Base-by-base conservation (phyloP, 192 early-diverging fungal genomes). In the Allomyces macrogynus region DNA sequence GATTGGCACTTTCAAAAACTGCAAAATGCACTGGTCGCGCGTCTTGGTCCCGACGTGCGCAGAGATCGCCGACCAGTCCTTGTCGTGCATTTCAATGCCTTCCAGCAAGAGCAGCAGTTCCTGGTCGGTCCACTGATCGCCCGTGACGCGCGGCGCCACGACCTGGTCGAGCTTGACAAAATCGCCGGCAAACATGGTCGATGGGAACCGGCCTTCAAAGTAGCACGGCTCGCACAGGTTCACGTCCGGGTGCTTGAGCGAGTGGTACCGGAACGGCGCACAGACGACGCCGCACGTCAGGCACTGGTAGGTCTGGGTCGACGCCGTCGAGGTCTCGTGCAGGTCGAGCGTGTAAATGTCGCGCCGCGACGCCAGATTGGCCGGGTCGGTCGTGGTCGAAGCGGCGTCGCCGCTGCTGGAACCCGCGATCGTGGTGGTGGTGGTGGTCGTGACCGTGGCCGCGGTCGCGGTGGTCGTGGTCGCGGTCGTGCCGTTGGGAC, bases 41-140 rank as follows among this genome's bases (percentile, higher is more conserved):
- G 85, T 86, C 40, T 87, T 77, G 14, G 91, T 92, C 0, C 91
- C 92, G 5, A 99, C 92, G 67, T 95, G 90, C 61, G 92, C 90
- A 14, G 93, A 82, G 43, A 99, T 83, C 57, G 84, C 80, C 64
- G 82, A 78, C 95, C 95, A 99, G 69, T 96, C 91, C 60, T 95
- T 88, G 61, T 94, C 89, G 76, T 80, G 94, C 78, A 91, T 78
- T 70, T 99, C 95, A 22, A 99, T 72, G 2, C 84, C 95, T 77
- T 99, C 95, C 32, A 99, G 73, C 49, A 99, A 73, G 27, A 89
- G 73, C 24, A 94, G 73, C 12, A 81, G 86, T 70, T 99, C 95
- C 72, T 89, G 83, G 61, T 92, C 85, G 5, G 77, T 83, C 95
- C 95, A 99, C 57, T 79, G 75, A 44, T 32, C 64, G 61, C 10